Evolutionary conservation across 2,329 filamentous ascomycete species (phyloP).

Genomic region (Neurospora crassa): DNA sequence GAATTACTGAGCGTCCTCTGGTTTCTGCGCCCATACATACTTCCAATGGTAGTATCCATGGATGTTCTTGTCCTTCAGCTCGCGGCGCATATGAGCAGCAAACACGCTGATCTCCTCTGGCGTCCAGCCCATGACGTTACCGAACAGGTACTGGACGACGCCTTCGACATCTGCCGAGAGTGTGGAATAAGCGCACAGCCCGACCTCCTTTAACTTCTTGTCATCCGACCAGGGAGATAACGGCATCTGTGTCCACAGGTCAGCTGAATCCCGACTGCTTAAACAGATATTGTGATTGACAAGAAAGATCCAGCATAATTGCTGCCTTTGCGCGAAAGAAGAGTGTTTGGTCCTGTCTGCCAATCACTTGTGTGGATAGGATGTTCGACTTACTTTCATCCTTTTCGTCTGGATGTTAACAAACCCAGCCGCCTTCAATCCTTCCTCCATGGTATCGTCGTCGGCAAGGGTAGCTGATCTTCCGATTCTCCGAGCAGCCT

Average conservation of each 20-base stretch:
- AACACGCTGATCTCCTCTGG: slow-evolving; percentile 10
- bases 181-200: slow-evolving; percentile 9
- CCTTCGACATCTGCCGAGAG: slow-evolving; percentile 10
- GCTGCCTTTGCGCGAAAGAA: no score
- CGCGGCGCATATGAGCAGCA: slow-evolving; percentile 7
- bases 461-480: not conserved
- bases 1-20: not conserved
- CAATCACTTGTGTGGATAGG: not conserved
- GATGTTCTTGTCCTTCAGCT: slow-evolving; percentile 9
- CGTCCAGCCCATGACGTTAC: slow-evolving; percentile 11
- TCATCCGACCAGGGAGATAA: slow-evolving; percentile 26
- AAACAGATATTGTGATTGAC: not conserved
- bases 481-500: slow-evolving; percentile 2
- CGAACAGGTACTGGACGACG: slow-evolving; percentile 8
- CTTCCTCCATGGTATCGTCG: not conserved
- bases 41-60: slow-evolving; percentile 10
- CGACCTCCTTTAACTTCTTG: slow-evolving; percentile 19
- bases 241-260: slow-evolving; percentile 15
- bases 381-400: not conserved
- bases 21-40: slow-evolving; percentile 13
- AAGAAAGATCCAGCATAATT: not conserved
- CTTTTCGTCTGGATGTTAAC: slow-evolving; percentile 1
- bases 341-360: not conserved
- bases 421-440: slow-evolving; percentile 5
- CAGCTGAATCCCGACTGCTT: not conserved